A percentile compares a stretch with the other conserved stretches of the same genome.
Evolutionary conservation across 2,329 filamentous ascomycete species (phyloP).

Genomic region (Exophiala oligosperma): DNA sequence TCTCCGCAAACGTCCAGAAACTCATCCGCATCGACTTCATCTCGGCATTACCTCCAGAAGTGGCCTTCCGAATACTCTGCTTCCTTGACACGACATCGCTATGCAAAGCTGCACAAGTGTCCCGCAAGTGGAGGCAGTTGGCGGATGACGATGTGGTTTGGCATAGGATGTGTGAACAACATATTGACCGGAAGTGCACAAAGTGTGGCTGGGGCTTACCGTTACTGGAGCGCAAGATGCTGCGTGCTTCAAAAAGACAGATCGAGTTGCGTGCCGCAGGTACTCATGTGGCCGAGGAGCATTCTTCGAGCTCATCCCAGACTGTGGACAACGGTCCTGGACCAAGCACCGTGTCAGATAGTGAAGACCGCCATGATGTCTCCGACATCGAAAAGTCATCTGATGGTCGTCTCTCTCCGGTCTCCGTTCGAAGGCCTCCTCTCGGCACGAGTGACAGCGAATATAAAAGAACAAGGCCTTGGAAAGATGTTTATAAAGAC

Average conservation of each 20-base stretch:
- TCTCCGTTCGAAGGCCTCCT: conserved; percentile 9
- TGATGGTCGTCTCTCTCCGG: conserved; percentile 14
- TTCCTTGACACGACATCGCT: conserved; percentile 91
- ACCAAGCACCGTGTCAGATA: conserved; percentile 2
- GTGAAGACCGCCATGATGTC: conserved; percentile 13
- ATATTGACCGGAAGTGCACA: conserved; percentile 89
- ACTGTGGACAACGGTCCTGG: neutral
- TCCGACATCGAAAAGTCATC: conserved; percentile 15
- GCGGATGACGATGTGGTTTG: conserved; percentile 98
- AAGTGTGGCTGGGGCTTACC: conserved; percentile 96
- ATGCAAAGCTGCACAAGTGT: conserved; percentile 95
- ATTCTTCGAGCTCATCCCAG: conserved; percentile 46
- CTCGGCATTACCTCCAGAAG: conserved; percentile 80
- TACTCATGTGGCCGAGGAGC: conserved; percentile 55
- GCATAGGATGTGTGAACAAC: conserved; percentile 97
- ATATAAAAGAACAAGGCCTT: conserved; percentile 56
- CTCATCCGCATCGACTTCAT: conserved; percentile 98
- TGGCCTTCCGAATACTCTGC: conserved; percentile 90
- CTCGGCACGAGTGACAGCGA: conserved; percentile 14
- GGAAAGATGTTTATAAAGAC: conserved; percentile 97
- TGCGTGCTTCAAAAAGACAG: conserved; percentile 83
- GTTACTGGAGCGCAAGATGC: conserved; percentile 79
- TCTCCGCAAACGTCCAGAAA: conserved; percentile 86
- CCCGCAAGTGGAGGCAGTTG: conserved; percentile 78
- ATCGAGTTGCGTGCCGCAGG: conserved; percentile 70